These are phyloP conservation scores for Thyridium curvatum DNA, from an alignment of 2,329 filamentous ascomycete genomes.

Conservation along the genomic window DNA sequence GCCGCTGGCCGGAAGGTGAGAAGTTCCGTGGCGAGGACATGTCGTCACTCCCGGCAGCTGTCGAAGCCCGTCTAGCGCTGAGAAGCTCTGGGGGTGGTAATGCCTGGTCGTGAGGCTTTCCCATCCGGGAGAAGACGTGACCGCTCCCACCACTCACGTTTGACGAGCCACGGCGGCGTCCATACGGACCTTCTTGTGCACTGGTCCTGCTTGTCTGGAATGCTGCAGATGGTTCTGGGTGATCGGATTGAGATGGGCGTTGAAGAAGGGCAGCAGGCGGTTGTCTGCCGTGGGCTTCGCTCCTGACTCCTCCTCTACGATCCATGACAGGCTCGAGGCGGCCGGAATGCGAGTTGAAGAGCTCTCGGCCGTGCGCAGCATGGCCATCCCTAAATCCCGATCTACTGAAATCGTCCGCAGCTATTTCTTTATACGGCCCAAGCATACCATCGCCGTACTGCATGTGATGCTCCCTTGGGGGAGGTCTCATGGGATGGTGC, in stretches of 20 bases:
- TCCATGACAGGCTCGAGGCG: constrained; percentile 86
- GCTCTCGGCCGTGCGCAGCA: constrained; percentile 59
- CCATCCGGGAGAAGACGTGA: constrained; percentile 53
- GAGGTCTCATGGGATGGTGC: no score
- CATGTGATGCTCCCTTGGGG: no score
- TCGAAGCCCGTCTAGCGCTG: constrained; percentile 39
- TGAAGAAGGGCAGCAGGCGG: constrained; percentile 65
- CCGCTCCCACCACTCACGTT: constrained; percentile 86
- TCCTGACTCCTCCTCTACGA: constrained; percentile 62
- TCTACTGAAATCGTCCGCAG: constrained; percentile 87
- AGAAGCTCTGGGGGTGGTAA: constrained; percentile 36
- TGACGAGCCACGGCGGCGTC: constrained; percentile 77
- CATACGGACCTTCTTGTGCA: constrained; percentile 61
- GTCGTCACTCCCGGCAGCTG: constrained; percentile 43
- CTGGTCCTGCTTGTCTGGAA: constrained; percentile 74
- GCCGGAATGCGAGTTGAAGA: constrained; percentile 93
- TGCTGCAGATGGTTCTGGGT: constrained; percentile 73
- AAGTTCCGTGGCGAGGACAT: constrained; percentile 40
- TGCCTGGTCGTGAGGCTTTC: constrained; percentile 34
- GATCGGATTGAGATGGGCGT: constrained; percentile 57
- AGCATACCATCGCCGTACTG: no score
- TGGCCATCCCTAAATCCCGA: constrained; percentile 71
- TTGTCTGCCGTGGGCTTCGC: constrained; percentile 62
- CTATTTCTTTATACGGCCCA: constrained; percentile 68
- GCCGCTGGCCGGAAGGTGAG: constrained; percentile 26